These are phyloP conservation scores for Neoarthrinium moseri DNA, from an alignment of 2,329 filamentous ascomycete genomes.

Conservation along the genomic window DNA sequence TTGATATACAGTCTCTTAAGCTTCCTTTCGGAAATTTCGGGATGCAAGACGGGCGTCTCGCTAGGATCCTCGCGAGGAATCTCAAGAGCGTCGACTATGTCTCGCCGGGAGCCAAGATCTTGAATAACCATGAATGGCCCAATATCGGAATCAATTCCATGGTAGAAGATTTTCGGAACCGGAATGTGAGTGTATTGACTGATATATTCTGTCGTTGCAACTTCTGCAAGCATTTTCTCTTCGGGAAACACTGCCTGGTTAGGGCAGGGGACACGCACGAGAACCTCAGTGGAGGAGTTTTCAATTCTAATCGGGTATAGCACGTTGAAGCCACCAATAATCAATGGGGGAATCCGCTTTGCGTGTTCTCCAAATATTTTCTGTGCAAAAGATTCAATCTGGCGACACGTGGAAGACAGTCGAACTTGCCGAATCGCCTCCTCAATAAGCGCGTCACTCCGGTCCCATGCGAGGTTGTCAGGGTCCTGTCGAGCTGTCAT, in stretches of 20 bases:
- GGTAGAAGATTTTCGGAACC: constrained; percentile 30
- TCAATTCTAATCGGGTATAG: constrained; percentile 21
- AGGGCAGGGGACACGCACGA: constrained; percentile 23
- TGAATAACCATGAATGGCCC: constrained; percentile 38
- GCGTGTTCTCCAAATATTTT: constrained; percentile 14
- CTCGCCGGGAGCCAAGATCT: constrained; percentile 28
- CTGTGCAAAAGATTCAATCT: constrained; percentile 18
- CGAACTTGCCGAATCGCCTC: constrained; percentile 21
- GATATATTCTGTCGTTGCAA: constrained; percentile 32
- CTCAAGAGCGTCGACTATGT: constrained; percentile 26
- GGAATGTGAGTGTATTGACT: constrained; percentile 31
- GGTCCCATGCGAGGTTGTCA: constrained; percentile 29
- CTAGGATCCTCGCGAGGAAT: constrained; percentile 19
- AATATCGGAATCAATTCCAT: constrained; percentile 28
- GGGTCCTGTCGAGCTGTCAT: constrained; percentile 26
- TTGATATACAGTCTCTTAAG: constrained; percentile 35
- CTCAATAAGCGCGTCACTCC: constrained; percentile 25
- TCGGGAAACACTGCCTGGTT: constrained; percentile 25
- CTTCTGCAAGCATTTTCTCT: constrained; percentile 35
- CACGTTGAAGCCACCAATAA: constrained; percentile 26
- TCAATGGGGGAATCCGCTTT: constrained; percentile 19
- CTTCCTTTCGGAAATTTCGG: constrained; percentile 28
- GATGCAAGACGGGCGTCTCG: constrained; percentile 30
- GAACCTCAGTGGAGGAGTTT: constrained; percentile 9
- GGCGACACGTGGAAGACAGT: constrained; percentile 15